phyloP scores from a whole-genome alignment of 352 stramenopile genomes.

The Ochromonadaceae sp. region DNA sequence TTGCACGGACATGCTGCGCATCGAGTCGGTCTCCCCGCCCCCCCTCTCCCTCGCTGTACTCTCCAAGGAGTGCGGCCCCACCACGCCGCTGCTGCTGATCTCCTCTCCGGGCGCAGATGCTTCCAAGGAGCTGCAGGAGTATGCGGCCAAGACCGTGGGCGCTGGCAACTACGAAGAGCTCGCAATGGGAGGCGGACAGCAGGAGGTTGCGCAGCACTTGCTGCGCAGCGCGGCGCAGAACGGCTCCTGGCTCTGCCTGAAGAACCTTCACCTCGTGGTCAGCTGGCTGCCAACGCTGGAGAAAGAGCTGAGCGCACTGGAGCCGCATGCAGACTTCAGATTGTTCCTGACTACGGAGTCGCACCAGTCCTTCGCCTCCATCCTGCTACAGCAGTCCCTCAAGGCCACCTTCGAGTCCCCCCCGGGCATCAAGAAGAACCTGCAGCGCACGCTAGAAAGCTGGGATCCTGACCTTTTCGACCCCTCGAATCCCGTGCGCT shows the following conservation, averaged over 20 bases:
- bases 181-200: conserved; percentile 80
- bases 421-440: conserved; percentile 82
- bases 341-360: conserved; percentile 85
- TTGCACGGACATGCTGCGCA: conserved; percentile 57
- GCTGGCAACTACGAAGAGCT: conserved; percentile 72
- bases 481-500: background rate
- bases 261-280: conserved; percentile 86
- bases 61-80: background rate
- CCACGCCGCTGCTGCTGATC: conserved; percentile 67
- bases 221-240: conserved; percentile 50
- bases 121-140: conserved; percentile 75
- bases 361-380: conserved; percentile 65
- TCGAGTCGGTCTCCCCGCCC: conserved; percentile 60
- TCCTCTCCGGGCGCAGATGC: conserved; percentile 79
- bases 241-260: conserved; percentile 82
- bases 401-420: conserved; percentile 85
- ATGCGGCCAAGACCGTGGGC: conserved; percentile 58
- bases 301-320: conserved; percentile 44
- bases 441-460: conserved; percentile 69
- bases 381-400: conserved; percentile 71
- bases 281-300: conserved; percentile 75
- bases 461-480: conserved; percentile 52
- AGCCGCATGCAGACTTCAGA: conserved; percentile 59
- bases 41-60: conserved; percentile 23
- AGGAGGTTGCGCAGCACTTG: conserved; percentile 67